Conservation (phyloP, 495 filamentous ascomycete genomes). For the Parachaetomium inaequale region DNA sequence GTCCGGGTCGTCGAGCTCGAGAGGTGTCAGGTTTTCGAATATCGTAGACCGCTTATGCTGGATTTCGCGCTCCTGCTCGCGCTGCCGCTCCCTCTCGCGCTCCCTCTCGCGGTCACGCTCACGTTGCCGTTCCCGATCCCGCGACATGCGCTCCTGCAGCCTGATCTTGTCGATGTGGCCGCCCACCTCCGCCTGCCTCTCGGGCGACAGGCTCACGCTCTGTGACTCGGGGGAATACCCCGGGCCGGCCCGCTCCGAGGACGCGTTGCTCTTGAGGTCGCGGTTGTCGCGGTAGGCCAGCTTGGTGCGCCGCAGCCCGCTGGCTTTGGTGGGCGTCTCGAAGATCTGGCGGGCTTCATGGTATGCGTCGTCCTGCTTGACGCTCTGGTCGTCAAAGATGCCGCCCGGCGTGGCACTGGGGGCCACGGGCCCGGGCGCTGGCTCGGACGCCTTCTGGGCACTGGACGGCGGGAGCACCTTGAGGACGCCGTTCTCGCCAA, state of each 20-base stretch:
- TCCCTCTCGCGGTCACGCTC: slow-evolving; percentile 26
- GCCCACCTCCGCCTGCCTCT: slow-evolving; percentile 23
- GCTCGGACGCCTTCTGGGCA: slow-evolving; percentile 8
- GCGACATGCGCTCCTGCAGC: slow-evolving; percentile 25
- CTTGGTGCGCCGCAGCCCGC: slow-evolving; percentile 24
- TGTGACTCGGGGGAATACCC: slow-evolving; percentile 25
- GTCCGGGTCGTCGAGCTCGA: slow-evolving; percentile 23
- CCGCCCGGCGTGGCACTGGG: slow-evolving; percentile 14
- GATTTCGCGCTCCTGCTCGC: slow-evolving; percentile 25
- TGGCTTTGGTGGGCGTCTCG: slow-evolving; percentile 30
- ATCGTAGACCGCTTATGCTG: slow-evolving; percentile 34
- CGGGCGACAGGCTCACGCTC: slow-evolving; percentile 30
- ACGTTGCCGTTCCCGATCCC: slow-evolving; percentile 27
- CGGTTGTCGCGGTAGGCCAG: slow-evolving; percentile 30
- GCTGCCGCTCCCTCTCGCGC: slow-evolving; percentile 20
- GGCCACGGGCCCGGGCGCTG: slow-evolving; percentile 6
- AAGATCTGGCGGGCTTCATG: slow-evolving; percentile 25
- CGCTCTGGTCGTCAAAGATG: slow-evolving; percentile 22
- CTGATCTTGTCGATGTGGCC: slow-evolving; percentile 27
- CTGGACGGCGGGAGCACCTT: slow-evolving; percentile 27
- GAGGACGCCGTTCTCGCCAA: slow-evolving; percentile 33
- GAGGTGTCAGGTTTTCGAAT: slow-evolving; percentile 28
- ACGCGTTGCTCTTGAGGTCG: slow-evolving; percentile 24
- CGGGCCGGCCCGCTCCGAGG: slow-evolving; percentile 17
- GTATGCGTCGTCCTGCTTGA: slow-evolving; percentile 24